Evolutionary conservation across 2,329 filamentous ascomycete genomes (phyloP).

Genomic region (Neophaeococcomyces mojaviensis): DNA sequence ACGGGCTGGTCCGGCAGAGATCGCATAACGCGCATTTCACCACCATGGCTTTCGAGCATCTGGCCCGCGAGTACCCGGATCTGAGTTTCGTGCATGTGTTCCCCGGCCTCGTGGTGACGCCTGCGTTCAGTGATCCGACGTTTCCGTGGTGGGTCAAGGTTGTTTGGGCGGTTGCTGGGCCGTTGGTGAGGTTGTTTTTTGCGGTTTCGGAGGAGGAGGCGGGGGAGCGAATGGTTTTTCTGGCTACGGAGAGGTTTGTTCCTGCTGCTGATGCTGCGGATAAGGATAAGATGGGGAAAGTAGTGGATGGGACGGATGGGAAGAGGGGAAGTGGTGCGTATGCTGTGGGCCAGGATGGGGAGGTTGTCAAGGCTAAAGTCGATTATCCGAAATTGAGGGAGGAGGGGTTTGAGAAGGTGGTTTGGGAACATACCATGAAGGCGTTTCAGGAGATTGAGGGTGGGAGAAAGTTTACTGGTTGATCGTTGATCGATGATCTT

Average conservation of each 20-base stretch:
- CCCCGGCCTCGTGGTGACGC: conserved; percentile 29
- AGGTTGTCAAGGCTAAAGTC: conserved; percentile 11
- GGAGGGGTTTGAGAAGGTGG: conserved; percentile 18
- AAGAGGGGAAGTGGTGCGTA: conserved; percentile 24
- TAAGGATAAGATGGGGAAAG: conserved; percentile 1
- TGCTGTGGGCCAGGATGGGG: conserved; percentile 18
- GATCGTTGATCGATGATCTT: too few relatives aligned
- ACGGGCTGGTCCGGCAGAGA: conserved; percentile 25
- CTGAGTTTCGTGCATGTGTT: conserved; percentile 27
- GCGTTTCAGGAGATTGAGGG: conserved; percentile 22
- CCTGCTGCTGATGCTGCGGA: background rate
- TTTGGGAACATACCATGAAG: conserved; percentile 22
- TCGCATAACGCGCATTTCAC: conserved; percentile 28
- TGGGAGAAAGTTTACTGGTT: conserved; percentile 16
- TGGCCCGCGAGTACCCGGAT: conserved; percentile 23
- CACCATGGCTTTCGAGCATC: conserved; percentile 27
- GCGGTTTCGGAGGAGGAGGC: conserved; percentile 24
- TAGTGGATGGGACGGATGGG: conserved; percentile 19
- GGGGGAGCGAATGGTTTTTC: conserved; percentile 27
- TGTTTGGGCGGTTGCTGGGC: conserved; percentile 23
- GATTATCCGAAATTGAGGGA: conserved; percentile 18
- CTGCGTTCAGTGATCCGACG: conserved; percentile 22
- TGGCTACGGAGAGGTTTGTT: conserved; percentile 19
- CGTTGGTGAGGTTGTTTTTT: conserved; percentile 21
- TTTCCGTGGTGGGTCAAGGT: conserved; percentile 28